Conservation (phyloP, 176 grass and related monocot species). For the Ananas comosus region DNA sequence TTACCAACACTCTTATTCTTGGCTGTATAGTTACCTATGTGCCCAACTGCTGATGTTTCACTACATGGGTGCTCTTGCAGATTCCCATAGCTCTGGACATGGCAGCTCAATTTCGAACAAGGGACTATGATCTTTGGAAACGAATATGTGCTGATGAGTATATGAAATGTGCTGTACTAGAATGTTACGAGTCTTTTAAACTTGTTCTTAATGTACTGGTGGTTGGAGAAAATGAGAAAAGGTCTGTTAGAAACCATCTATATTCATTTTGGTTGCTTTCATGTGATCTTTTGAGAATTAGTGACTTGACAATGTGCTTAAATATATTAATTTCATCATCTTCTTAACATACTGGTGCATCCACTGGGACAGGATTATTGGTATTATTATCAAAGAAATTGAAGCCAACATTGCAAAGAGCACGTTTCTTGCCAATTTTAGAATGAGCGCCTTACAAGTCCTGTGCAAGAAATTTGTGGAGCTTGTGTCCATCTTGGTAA, state of each 20-base stretch:
- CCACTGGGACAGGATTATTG: conserved; percentile 70
- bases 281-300: conserved; percentile 1
- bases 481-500: conserved; percentile 88
- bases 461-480: conserved; percentile 89
- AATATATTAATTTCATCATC: too few species aligned
- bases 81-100: conserved; percentile 96
- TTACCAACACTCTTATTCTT: conserved; percentile 6
- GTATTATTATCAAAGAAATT: conserved; percentile 90
- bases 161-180: conserved; percentile 94
- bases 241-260: conserved; percentile 24
- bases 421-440: conserved; percentile 91
- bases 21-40: conserved; percentile 1
- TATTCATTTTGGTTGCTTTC: conserved; percentile 1
- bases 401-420: conserved; percentile 79
- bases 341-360: conserved; percentile 23
- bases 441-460: conserved; percentile 68
- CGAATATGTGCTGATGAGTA: conserved; percentile 94
- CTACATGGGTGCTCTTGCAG: conserved; percentile 32
- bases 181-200: conserved; percentile 97
- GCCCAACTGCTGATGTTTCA: conserved; percentile 7
- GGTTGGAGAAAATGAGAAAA: conserved; percentile 93
- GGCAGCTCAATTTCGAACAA: conserved; percentile 83
- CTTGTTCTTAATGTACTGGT: conserved; percentile 85
- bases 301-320: not conserved
- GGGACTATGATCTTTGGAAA: conserved; percentile 91